Percentiles rank a stretch among this genome's conserved stretches.
Evolutionary conservation across 345 rosid species (phyloP).

Genomic region (Lepidium didymum): DNA sequence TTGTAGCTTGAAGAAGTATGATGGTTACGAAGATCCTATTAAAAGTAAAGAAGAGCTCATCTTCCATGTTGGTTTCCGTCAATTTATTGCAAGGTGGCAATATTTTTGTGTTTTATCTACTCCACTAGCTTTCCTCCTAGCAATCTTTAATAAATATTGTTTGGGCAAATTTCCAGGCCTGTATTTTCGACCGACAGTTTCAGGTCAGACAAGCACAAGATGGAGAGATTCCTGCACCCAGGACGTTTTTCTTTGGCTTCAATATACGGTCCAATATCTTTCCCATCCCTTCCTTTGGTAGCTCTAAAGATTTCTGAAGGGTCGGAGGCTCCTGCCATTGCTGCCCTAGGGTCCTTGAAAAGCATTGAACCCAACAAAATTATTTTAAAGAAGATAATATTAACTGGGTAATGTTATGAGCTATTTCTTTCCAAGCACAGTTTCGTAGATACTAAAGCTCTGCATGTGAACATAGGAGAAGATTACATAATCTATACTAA

Average conservation of each 20-base stretch:
- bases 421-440: not conserved
- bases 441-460: not conserved
- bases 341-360: conserved; percentile 88
- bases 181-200: conserved; percentile 72
- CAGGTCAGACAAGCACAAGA: conserved; percentile 84
- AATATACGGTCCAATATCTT: conserved; percentile 77
- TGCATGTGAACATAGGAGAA: not conserved
- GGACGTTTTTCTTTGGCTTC: conserved; percentile 80
- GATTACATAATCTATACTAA: not conserved
- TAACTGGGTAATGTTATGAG: conserved; percentile 64
- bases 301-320: conserved; percentile 54
- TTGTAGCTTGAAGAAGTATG: conserved; percentile 76
- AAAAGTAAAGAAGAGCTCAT: conserved; percentile 84
- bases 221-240: conserved; percentile 93
- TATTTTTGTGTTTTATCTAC: not conserved
- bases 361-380: conserved; percentile 76
- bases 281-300: conserved; percentile 78
- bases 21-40: conserved; percentile 65
- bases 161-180: conserved; percentile 44
- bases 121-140: not conserved
- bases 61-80: conserved; percentile 95
- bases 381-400: conserved; percentile 73
- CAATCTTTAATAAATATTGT: not conserved
- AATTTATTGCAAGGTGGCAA: conserved; percentile 71
- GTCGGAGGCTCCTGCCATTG: conserved; percentile 48